phyloP scores from a whole-genome alignment of 1,284 basidiomycete genomes.

The Cryptococcus sp. region DNA sequence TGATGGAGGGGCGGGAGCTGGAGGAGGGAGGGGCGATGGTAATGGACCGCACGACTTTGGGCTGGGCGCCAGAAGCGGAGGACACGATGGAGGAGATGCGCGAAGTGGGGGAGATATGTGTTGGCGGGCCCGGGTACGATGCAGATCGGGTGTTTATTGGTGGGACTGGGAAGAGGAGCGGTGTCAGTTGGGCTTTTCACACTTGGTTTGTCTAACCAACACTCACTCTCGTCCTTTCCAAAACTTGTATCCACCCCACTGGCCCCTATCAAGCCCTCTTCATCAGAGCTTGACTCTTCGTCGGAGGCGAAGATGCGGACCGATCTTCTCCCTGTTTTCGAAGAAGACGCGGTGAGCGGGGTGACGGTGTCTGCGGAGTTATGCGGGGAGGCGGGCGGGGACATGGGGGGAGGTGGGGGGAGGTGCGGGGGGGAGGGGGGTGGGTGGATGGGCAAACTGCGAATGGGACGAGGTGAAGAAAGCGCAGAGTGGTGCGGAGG shows the following conservation, averaged over 20 bases:
- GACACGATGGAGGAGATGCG: constrained; percentile 17
- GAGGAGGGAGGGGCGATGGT: constrained; percentile 11
- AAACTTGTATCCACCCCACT: background rate
- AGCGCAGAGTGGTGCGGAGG: background rate
- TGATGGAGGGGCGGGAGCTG: no score
- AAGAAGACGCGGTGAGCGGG: background rate
- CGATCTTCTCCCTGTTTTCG: constrained; percentile 11
- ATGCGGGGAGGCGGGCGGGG: background rate
- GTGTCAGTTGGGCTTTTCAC: background rate
- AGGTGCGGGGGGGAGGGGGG: background rate
- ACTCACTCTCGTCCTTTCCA: constrained; percentile 11
- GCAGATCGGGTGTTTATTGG: constrained; percentile 13
- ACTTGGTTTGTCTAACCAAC: background rate
- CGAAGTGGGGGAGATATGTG: constrained; percentile 15
- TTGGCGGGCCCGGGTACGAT: constrained; percentile 15
- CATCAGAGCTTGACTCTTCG: constrained; percentile 18
- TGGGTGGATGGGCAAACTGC: no score
- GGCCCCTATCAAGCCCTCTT: constrained; percentile 9
- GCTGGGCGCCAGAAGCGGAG: constrained; percentile 16
- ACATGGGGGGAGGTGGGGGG: background rate
- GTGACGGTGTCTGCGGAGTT: background rate
- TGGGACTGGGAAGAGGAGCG: background rate
- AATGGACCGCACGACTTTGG: constrained; percentile 13
- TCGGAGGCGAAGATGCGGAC: constrained; percentile 17
- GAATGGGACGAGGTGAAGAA: background rate